Percentiles rank a stretch among this genome's conserved stretches.
phyloP scores from a whole-genome alignment of 148 eudicot species.

The Camellia lanceoleosa region DNA sequence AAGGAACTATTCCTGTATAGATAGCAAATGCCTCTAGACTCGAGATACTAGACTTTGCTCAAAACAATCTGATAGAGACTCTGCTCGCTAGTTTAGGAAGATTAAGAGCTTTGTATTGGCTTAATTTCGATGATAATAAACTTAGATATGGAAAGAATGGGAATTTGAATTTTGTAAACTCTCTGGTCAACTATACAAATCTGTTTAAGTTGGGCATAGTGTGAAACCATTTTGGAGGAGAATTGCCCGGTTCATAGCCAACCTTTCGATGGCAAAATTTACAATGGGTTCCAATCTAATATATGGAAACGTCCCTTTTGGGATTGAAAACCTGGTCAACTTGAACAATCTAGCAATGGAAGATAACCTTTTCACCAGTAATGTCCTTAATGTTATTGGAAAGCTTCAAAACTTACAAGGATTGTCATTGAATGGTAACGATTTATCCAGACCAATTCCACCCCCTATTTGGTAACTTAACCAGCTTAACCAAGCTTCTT shows the following conservation, averaged over 20 bases:
- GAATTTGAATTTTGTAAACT: constrained; percentile 9
- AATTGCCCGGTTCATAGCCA: constrained; percentile 15
- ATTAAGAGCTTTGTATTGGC: background rate
- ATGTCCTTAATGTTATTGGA: constrained; percentile 2
- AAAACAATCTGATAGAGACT: background rate
- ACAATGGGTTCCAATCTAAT: background rate
- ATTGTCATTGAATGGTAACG: constrained; percentile 16
- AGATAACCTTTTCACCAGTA: background rate
- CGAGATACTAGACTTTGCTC: no score
- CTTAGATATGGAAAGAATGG: constrained; percentile 1
- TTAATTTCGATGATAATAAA: constrained; percentile 15
- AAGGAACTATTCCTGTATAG: constrained; percentile 3
- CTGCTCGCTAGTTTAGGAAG: no score
- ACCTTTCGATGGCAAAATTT: background rate
- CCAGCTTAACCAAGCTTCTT: background rate
- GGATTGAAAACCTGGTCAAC: constrained; percentile 1
- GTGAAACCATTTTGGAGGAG: constrained; percentile 19
- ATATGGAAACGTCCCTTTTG: background rate
- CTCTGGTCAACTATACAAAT: constrained; percentile 19
- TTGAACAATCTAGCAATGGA: background rate
- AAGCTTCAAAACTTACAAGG: constrained; percentile 8
- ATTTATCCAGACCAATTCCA: constrained; percentile 29
- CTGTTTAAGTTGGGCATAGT: constrained; percentile 1
- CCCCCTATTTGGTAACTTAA: constrained; percentile 18
- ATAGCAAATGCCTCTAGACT: no score